These are phyloP conservation scores for Macrophomina tecta DNA, from an alignment of 2,329 filamentous ascomycete species.

Conservation along the genomic window DNA sequence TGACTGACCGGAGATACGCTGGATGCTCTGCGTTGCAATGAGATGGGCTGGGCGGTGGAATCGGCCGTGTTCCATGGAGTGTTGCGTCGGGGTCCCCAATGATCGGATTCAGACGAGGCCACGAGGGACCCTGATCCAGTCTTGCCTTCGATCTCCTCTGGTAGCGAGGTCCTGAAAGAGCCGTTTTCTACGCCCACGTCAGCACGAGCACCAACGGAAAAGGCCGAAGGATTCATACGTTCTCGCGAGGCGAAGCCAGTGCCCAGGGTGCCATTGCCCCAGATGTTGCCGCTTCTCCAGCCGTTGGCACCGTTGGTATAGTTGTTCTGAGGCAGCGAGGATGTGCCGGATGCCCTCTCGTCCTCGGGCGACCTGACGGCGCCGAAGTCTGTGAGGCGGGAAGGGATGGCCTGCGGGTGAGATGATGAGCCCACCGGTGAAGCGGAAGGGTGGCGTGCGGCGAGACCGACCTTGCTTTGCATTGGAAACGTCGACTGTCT, in stretches of 20 bases:
- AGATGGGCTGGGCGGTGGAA: constrained; percentile 33
- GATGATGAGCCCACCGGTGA: constrained; percentile 1
- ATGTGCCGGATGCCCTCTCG: constrained; percentile 18
- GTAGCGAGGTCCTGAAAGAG: constrained; percentile 34
- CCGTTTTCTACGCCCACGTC: constrained; percentile 37
- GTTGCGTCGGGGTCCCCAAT: constrained; percentile 60
- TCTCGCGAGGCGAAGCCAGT: constrained; percentile 40
- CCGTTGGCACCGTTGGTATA: constrained; percentile 30
- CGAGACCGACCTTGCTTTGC: constrained; percentile 27
- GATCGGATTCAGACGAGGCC: constrained; percentile 71
- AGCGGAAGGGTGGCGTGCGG: constrained; percentile 8
- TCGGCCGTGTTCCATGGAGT: constrained; percentile 65
- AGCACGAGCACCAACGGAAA: background rate
- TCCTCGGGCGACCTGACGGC: constrained; percentile 22
- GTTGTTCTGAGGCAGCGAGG: constrained; percentile 30
- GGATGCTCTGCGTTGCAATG: constrained; percentile 43
- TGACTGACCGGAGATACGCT: constrained; percentile 46
- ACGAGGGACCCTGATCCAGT: constrained; percentile 74
- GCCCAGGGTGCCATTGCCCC: constrained; percentile 39
- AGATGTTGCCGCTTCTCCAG: constrained; percentile 44
- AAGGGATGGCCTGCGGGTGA: constrained; percentile 24
- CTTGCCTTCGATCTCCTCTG: constrained; percentile 57
- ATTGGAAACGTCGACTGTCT: constrained; percentile 26
- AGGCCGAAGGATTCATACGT: constrained; percentile 13
- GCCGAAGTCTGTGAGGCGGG: constrained; percentile 23